phyloP scores from a whole-genome alignment of 176 grass and related monocot genomes.

The Avena eriantha region DNA sequence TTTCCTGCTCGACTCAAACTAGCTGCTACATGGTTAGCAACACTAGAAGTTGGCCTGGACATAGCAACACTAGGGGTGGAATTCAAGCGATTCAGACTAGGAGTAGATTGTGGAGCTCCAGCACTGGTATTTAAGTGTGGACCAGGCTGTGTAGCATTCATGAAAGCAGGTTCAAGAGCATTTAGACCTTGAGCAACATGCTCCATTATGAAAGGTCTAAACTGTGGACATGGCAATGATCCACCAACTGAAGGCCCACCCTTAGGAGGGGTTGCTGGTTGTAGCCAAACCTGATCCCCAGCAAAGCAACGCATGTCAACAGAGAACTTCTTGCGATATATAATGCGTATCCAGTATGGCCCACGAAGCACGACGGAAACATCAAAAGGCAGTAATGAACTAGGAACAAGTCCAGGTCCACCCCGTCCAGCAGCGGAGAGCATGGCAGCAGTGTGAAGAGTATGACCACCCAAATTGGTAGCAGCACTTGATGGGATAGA shows the following conservation, averaged over 20 bases:
- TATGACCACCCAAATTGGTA: conserved; percentile 74
- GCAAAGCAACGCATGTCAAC: conserved; percentile 99
- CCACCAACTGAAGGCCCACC: conserved; percentile 90
- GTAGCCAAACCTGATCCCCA: conserved; percentile 99
- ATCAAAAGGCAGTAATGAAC: conserved; percentile 97
- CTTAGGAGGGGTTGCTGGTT: conserved; percentile 97
- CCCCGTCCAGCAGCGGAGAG: conserved; percentile 82
- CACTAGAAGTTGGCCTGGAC: conserved; percentile 68
- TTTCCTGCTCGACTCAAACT: conserved; percentile 75
- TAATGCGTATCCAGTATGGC: conserved; percentile 99
- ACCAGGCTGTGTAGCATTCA: conserved; percentile 59
- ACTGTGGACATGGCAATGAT: conserved; percentile 96
- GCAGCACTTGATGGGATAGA: conserved; percentile 49
- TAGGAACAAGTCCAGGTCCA: conserved; percentile 96
- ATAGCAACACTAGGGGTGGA: conserved; percentile 52
- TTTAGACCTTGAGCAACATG: conserved; percentile 99
- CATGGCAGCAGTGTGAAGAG: conserved; percentile 76
- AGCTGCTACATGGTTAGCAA: conserved; percentile 74
- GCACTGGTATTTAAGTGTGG: conserved; percentile 59
- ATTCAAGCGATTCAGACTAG: conserved; percentile 61
- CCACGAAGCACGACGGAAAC: conserved; percentile 97
- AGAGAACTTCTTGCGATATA: conserved; percentile 99
- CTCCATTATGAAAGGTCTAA: conserved; percentile 99
- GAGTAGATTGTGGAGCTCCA: conserved; percentile 56
- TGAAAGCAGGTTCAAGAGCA: conserved; percentile 88